phyloP scores from a whole-genome alignment of 345 rosid genomes.

The Angophora floribunda region DNA sequence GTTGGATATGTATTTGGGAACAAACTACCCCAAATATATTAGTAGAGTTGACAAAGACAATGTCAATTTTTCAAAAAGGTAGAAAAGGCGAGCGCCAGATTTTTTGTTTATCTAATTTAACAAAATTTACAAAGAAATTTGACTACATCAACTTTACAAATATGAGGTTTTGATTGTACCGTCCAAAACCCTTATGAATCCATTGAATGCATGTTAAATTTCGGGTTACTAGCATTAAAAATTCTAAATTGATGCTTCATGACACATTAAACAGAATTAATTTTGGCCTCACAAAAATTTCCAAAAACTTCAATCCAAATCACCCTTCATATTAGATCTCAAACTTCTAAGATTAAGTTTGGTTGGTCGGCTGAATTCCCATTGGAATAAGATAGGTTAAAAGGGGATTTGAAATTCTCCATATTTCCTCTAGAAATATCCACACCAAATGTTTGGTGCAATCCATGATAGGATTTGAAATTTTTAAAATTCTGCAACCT shows the following conservation, averaged over 20 bases:
- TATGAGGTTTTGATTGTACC: background rate
- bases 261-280: background rate
- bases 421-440: too few relatives aligned
- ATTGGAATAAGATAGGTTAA: fast-evolving
- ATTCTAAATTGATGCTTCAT: background rate
- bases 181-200: background rate
- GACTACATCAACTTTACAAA: background rate
- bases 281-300: background rate
- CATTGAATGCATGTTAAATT: background rate
- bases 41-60: background rate
- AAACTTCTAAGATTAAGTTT: background rate
- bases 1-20: background rate
- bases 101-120: background rate
- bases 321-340: background rate
- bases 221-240: background rate
- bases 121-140: background rate
- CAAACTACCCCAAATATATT: background rate
- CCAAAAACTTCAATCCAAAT: background rate
- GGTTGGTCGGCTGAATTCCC: fast-evolving
- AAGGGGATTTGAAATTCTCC: background rate
- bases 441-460: background rate
- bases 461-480: background rate
- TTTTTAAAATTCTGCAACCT: background rate
- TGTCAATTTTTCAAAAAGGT: background rate
- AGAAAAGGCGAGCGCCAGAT: background rate